Conservation (phyloP, 257 asterid species). For the Paraleonurus japonicus region DNA sequence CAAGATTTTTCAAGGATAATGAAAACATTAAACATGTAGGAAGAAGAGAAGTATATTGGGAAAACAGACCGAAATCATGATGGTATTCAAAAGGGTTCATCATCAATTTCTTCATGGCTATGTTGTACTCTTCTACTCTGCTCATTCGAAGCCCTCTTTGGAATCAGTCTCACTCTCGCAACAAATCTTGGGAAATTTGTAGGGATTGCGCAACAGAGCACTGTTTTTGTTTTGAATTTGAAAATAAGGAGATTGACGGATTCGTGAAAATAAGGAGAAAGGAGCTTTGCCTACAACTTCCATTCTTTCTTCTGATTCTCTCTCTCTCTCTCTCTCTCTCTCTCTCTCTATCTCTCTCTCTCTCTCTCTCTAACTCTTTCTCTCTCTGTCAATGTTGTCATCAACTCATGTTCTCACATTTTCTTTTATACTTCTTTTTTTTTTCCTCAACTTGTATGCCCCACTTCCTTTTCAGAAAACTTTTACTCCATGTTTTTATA, state of each 20-base stretch:
- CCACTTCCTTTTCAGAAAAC: too few relatives aligned
- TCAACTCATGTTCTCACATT: too few relatives aligned
- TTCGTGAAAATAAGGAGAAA: constrained; percentile 21
- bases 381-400: too few relatives aligned
- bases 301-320: constrained; percentile 30
- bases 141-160: constrained; percentile 23
- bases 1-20: neutral
- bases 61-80: constrained; percentile 74
- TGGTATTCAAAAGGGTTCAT: constrained; percentile 92
- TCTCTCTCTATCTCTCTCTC: too few relatives aligned
- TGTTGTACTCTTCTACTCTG: constrained; percentile 72
- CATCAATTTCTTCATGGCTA: constrained; percentile 85
- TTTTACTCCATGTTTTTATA: too few relatives aligned
- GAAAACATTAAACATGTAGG: too few relatives aligned
- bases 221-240: constrained; percentile 26
- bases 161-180: constrained; percentile 46
- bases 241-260: constrained; percentile 27
- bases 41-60: too few relatives aligned
- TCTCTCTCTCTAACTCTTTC: too few relatives aligned
- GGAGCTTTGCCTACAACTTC: constrained; percentile 27
- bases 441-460: too few relatives aligned
- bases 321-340: neutral
- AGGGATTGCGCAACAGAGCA: constrained; percentile 20
- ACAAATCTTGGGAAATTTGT: constrained; percentile 32
- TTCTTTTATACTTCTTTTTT: too few relatives aligned